These are phyloP conservation scores for Chrysoporthe deuterocubensis DNA, from an alignment of 2,329 filamentous ascomycete species.

Conservation along the genomic window DNA sequence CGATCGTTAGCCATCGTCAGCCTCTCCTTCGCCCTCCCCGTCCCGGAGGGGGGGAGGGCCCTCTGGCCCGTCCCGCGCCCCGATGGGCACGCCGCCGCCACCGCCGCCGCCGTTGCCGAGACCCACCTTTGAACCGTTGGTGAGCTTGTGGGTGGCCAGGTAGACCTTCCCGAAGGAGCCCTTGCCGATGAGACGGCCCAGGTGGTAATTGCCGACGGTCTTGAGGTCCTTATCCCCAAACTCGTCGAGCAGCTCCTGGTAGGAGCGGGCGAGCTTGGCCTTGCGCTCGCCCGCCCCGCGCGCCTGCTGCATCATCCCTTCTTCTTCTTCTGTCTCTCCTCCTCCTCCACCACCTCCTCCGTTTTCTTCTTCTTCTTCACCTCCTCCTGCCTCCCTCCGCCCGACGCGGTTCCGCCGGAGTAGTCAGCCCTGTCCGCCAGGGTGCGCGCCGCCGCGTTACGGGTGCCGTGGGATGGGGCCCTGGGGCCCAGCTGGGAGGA, in stretches of 20 bases:
- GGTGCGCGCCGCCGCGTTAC: slow-evolving; percentile 11
- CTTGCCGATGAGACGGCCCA: slow-evolving; percentile 92
- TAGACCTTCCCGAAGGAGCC: slow-evolving; percentile 99
- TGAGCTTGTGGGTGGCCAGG: slow-evolving; percentile 93
- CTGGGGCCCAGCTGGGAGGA: too few relatives aligned
- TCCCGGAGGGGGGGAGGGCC: too few relatives aligned
- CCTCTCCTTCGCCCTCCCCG: neutral
- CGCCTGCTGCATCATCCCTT: slow-evolving; percentile 27
- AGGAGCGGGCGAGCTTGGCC: slow-evolving; percentile 86
- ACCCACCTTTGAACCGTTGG: slow-evolving; percentile 91
- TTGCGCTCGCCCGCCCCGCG: slow-evolving; percentile 25
- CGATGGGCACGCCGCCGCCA: neutral
- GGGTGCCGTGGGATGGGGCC: neutral
- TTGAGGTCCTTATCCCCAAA: slow-evolving; percentile 91
- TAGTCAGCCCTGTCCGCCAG: slow-evolving; percentile 2
- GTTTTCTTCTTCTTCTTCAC: neutral
- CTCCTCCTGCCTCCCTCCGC: slow-evolving; percentile 11
- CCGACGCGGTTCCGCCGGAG: slow-evolving; percentile 25
- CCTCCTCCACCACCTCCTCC: neutral
- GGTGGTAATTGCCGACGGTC: slow-evolving; percentile 91
- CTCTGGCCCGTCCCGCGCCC: neutral
- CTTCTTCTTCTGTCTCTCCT: neutral
- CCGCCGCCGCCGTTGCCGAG: too few relatives aligned
- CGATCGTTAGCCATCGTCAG: neutral
- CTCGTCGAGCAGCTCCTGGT: slow-evolving; percentile 94